These are phyloP conservation scores for Cystobasidium slooffiae DNA, from an alignment of 1,284 basidiomycete species.

Conservation along the genomic window DNA sequence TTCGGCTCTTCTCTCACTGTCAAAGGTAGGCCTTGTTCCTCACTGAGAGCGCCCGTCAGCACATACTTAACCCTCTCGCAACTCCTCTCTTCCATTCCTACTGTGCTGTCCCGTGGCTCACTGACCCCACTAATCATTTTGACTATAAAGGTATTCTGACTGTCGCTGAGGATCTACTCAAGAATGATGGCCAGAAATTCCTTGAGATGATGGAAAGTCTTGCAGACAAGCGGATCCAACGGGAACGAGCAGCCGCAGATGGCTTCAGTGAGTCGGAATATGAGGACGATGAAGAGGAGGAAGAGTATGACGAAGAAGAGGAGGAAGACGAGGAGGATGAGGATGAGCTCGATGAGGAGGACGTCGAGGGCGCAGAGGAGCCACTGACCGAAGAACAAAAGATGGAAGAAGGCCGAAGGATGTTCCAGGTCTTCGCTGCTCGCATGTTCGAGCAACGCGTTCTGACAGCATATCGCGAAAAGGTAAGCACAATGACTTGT, in stretches of 20 bases:
- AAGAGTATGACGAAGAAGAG: conserved; percentile 54
- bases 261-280: conserved; percentile 65
- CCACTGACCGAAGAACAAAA: conserved; percentile 70
- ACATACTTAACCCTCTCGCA: too few relatives aligned
- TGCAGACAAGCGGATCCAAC: conserved; percentile 87
- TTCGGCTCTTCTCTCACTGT: conserved; percentile 79
- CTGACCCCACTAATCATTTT: too few relatives aligned
- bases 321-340: conserved; percentile 60
- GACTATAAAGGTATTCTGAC: conserved; percentile 77
- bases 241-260: conserved; percentile 86
- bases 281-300: conserved; percentile 61
- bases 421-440: conserved; percentile 99
- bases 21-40: conserved; percentile 66
- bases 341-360: conserved; percentile 61
- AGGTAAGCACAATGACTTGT: conserved; percentile 54
- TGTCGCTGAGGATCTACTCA: conserved; percentile 96
- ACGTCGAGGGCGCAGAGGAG: conserved; percentile 54
- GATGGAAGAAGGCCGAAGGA: conserved; percentile 96
- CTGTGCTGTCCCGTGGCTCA: too few relatives aligned
- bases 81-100: too few relatives aligned
- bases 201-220: conserved; percentile 99
- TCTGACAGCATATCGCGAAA: conserved; percentile 86
- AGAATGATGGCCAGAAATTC: conserved; percentile 98
- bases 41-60: too few relatives aligned
- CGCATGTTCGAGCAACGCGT: conserved; percentile 99